Conservation (phyloP, 139 green algal genomes). For the Chlamydomonas schloesseri region DNA sequence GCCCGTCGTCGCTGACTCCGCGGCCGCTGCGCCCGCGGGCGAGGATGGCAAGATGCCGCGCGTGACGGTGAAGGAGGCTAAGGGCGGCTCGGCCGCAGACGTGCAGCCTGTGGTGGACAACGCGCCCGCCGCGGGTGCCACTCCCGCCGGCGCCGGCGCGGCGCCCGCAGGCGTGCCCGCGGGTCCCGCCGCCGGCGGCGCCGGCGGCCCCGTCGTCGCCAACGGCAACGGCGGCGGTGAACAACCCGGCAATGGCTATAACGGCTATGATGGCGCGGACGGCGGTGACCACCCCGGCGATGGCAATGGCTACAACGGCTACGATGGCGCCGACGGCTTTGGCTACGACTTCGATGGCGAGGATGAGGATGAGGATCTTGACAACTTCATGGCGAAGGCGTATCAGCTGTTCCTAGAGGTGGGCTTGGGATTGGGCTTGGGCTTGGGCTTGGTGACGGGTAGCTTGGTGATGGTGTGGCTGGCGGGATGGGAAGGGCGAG, state of each 20-base stretch:
- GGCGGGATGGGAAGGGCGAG: no score
- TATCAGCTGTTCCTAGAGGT: constrained; percentile 19
- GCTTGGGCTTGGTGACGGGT: neutral
- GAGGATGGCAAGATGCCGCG: no score
- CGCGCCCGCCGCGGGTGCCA: no score
- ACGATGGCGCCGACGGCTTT: neutral
- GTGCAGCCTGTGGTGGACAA: neutral
- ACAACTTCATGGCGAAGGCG: constrained; percentile 24
- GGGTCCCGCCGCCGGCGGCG: neutral
- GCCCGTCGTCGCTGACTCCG: no score
- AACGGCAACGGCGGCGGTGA: constrained; percentile 21
- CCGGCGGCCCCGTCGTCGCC: constrained; percentile 6
- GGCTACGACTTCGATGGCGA: neutral
- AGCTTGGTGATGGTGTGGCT: no score
- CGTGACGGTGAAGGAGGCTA: neutral
- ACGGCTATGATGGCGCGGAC: neutral
- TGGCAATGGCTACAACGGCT: neutral
- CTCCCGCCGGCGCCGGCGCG: no score
- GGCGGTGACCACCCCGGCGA: neutral
- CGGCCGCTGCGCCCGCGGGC: no score
- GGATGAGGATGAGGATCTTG: constrained; percentile 14
- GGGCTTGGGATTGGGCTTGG: no score
- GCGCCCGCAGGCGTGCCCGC: no score
- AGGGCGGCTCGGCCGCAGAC: neutral
- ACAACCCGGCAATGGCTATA: neutral